Evolutionary conservation across 116 monocot genomes (phyloP), one percentile per base, ranked within the genome.

Genomic region (Iris pallida): DNA sequence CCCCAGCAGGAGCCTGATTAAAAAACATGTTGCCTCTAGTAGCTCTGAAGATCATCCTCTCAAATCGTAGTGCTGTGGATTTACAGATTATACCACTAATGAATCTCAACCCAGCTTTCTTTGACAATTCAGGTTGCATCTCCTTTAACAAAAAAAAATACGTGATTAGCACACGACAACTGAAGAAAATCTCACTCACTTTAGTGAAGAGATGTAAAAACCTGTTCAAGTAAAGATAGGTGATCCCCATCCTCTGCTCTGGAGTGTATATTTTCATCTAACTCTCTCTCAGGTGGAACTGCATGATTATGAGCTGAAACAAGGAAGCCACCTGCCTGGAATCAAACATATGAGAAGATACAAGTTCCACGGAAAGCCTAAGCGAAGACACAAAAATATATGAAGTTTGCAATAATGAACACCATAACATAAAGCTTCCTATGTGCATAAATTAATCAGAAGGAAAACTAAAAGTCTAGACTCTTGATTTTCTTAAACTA

Each of bases 1-100:
- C 98, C 49, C 79, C 98, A 47, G 93, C 93, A 71, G 93, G 93
- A 66, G 86, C 85, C 43, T 92, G 98, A 71, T 98, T 90, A 70
- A 93, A 93, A 82, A 86, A 88, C 98, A 93, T 93, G 79, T 98
- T 98, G 62, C 98, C 98, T 59, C 98, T 85, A 57, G 98, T 98
- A 61, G 98, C 86, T 87, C 98, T 83, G 76, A 98, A 98, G 40
- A 98, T 88, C 93, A 98, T 90, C 70, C 98, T 83, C 65, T 98
- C 98, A 79, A 98, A 98, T 60, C 20, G 80, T 46, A 93, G 48
- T 65, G 78, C 83, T 65, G 93, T 98, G 4, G 82, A 82, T 72
- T 90, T 90, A 47, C 88, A 88, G 18, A 98, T 92, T 63, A 98
- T 98, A 51, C 98, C 98, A 79, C 93, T 90, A 64, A 98, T 81